These are phyloP conservation scores for Fraxinus anomala DNA, from an alignment of 257 asterid genomes.

Conservation along the genomic window DNA sequence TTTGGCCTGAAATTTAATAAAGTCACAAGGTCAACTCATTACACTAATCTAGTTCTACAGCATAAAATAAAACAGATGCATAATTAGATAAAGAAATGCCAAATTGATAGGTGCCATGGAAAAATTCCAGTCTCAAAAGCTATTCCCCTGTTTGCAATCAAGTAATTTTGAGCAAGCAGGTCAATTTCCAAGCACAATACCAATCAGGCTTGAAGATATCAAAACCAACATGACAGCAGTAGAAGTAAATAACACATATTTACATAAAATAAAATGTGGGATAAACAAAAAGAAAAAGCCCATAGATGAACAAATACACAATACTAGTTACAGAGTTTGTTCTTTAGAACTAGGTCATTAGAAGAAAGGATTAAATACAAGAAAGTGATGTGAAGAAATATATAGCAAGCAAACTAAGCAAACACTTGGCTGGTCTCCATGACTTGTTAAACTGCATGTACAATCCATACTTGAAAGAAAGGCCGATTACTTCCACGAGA, in stretches of 20 bases:
- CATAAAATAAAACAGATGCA: too few species aligned
- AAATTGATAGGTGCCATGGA: too few species aligned
- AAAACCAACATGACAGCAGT: neutral
- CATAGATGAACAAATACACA: neutral
- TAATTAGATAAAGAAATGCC: too few species aligned
- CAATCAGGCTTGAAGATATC: neutral
- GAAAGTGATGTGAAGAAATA: neutral
- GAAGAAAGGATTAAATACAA: slow-evolving; percentile 1
- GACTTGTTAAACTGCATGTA: neutral
- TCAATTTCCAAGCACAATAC: neutral
- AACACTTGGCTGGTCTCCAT: slow-evolving; percentile 20
- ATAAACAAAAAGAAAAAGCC: neutral
- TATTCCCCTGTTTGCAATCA: slow-evolving; percentile 6
- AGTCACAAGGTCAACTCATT: too few species aligned
- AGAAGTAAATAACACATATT: neutral
- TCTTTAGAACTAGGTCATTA: neutral
- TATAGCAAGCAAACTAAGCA: slow-evolving; percentile 12
- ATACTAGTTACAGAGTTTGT: neutral
- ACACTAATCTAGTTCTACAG: too few species aligned
- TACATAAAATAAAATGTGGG: neutral
- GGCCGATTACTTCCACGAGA: slow-evolving; percentile 18
- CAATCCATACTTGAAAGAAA: neutral
- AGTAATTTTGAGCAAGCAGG: neutral
- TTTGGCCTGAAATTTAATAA: too few species aligned
- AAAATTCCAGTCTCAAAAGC: neutral